Base-by-base conservation (phyloP, 495 filamentous ascomycete species). In the Trichoderma virens region DNA sequence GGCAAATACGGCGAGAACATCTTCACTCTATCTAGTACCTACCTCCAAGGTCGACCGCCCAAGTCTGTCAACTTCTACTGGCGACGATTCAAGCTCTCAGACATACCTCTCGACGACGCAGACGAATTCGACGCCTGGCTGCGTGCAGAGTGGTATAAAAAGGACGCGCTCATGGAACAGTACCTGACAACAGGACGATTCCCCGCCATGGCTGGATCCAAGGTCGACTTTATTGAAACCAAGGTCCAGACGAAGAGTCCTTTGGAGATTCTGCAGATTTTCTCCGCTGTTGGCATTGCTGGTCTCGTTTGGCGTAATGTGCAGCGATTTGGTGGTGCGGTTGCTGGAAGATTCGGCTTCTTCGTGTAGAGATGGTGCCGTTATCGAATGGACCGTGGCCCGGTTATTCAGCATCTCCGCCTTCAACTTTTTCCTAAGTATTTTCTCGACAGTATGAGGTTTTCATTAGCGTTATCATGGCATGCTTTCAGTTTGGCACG, bases 41-140 rank as follows among this genome's bases (percentile, higher is more conserved):
- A 90, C 69, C 86, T 93, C 67, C 80, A 89, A 72, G 90, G 90
- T 28, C 83, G 87, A 38, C 86, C 89, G 3, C 90, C 90, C 2
- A 91, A 90, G 70, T 92, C 88, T 0, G 89, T 93, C 62, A 92
- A 93, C 70, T 90, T 94, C 78, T 85, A 93, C 72, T 94, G 89
- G 88, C 82, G 90, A 16, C 83, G 89, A 3, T 93, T 92, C 69
- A 73, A 77, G 0, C 63, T 91, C 9, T 76, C 75, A 39, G 79
- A 84, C 35, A 91, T 94, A 20, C 90, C 90, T 0, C 68, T 91
- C 18, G 78, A 86, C 31, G 82, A 84, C 70, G 72, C 72, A 11
- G 82, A 86, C 60, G 71, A 76, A 28, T 93, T 94, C 67, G 86
- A 89, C 32, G 62, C 77, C n/a, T 94, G 91, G 91, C 79, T 92